phyloP scores from a whole-genome alignment of 805 yeast species.

The Naumovozyma dairenensis region DNA sequence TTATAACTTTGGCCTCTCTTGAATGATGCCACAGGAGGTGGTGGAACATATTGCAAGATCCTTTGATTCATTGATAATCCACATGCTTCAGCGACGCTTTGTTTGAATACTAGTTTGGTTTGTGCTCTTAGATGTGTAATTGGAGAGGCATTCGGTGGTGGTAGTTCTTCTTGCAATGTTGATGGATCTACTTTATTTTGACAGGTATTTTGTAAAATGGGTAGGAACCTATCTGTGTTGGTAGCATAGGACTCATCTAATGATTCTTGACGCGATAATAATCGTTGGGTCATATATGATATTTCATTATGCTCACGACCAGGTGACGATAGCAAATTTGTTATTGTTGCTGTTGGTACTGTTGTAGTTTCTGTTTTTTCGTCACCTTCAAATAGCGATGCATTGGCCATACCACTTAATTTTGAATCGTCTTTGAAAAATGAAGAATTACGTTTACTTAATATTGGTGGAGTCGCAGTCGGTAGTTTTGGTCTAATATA shows the following conservation, averaged over 20 bases:
- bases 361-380: no score
- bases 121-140: constrained; percentile 35
- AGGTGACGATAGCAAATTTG: no score
- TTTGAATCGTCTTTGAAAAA: constrained; percentile 24
- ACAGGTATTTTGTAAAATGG: constrained; percentile 42
- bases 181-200: constrained; percentile 20
- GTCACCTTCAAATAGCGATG: no score
- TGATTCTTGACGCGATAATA: neutral
- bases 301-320: no score
- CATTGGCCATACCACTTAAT: no score
- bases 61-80: constrained; percentile 77
- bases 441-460: constrained; percentile 26
- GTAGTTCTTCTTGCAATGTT: constrained; percentile 31
- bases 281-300: no score
- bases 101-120: constrained; percentile 45
- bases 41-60: constrained; percentile 77
- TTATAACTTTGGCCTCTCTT: constrained; percentile 19
- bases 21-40: constrained; percentile 52
- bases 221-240: constrained; percentile 52
- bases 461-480: constrained; percentile 26
- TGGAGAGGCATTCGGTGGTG: constrained; percentile 40
- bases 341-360: no score
- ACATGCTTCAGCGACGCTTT: constrained; percentile 88
- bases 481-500: constrained; percentile 20
- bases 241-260: constrained; percentile 1